Conservation (phyloP, 192 early-diverging fungal species). For the Entomortierella parvispora region DNA sequence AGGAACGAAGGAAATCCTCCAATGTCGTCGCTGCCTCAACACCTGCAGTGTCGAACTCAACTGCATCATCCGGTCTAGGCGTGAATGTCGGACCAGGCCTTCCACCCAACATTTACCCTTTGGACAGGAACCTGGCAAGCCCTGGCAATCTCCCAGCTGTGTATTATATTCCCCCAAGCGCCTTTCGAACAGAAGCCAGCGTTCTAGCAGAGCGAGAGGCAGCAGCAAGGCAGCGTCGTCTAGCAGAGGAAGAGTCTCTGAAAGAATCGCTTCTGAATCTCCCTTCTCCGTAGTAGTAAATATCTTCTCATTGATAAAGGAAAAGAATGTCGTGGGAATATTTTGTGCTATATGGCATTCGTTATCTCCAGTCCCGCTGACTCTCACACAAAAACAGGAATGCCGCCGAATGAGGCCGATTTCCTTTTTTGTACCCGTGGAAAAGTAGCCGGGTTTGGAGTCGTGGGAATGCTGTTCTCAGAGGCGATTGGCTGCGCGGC, state of each 20-base stretch:
- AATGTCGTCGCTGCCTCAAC: neutral
- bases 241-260: constrained; percentile 17
- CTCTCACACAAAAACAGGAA: no score
- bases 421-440: no score
- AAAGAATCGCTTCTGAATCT: constrained; percentile 31
- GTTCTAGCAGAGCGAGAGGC: constrained; percentile 25
- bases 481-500: no score
- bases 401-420: no score
- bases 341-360: neutral
- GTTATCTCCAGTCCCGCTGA: no score
- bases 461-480: no score
- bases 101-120: neutral
- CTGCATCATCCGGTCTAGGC: neutral
- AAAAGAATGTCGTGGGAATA: neutral
- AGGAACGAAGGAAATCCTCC: constrained; percentile 4
- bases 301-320: constrained; percentile 2
- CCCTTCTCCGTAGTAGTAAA: constrained; percentile 12
- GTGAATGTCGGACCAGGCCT: neutral
- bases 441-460: no score
- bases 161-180: constrained; percentile 45
- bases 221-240: constrained; percentile 18
- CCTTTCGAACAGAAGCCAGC: constrained; percentile 35
- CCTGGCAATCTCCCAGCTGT: constrained; percentile 10
- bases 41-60: neutral
- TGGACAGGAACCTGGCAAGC: neutral